Conservation (phyloP, 139 green algal genomes). For the Micractinium sp. region DNA sequence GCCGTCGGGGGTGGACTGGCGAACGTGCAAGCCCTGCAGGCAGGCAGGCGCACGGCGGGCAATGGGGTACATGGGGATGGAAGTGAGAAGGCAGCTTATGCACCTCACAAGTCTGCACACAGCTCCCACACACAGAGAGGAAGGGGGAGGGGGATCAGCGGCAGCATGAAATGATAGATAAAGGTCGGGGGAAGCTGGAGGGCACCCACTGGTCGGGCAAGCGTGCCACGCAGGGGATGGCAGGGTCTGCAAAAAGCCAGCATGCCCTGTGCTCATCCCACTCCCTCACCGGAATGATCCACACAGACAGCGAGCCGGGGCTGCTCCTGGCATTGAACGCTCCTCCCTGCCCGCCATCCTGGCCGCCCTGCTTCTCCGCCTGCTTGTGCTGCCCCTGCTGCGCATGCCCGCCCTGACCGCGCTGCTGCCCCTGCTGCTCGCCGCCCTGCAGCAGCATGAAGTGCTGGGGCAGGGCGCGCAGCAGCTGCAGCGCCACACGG, state of each 20-base stretch:
- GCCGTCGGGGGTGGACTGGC: conserved; percentile 14
- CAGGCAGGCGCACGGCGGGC: background rate
- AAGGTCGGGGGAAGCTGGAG: too few relatives aligned
- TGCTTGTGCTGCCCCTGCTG: background rate
- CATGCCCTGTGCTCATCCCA: background rate
- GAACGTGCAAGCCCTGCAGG: conserved; percentile 18
- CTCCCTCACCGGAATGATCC: background rate
- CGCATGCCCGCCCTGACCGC: too few relatives aligned
- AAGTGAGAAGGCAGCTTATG: background rate
- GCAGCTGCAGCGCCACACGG: conserved; percentile 28
- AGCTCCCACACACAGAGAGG: too few relatives aligned
- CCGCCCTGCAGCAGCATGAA: conserved; percentile 31
- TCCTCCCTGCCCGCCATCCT: too few relatives aligned
- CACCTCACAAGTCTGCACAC: background rate
- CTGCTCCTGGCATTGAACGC: background rate
- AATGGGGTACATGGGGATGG: background rate
- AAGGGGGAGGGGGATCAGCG: background rate
- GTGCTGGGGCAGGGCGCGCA: conserved; percentile 21
- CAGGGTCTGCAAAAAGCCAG: background rate
- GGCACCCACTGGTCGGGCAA: too few relatives aligned
- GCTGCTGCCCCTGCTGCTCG: background rate
- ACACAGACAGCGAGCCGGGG: background rate
- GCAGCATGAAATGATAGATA: background rate
- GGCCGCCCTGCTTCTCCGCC: background rate
- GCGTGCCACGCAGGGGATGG: too few relatives aligned